A percentile compares a stretch with the other conserved stretches of the same genome.
phyloP scores from a whole-genome alignment of 2,329 filamentous ascomycete species.

The Scorias spongiosa region DNA sequence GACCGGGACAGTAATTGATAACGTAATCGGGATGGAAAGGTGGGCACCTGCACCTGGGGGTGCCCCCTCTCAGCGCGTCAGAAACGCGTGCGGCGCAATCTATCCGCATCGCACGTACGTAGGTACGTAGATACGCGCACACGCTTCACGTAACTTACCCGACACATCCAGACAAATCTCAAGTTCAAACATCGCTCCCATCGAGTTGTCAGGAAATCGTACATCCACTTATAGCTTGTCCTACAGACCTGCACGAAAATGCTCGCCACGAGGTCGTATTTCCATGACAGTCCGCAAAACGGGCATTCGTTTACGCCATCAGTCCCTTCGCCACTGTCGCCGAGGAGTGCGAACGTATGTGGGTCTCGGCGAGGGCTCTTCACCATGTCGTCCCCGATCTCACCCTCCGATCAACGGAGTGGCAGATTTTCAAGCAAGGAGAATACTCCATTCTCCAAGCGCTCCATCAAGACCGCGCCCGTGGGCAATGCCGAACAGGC shows the following conservation, averaged over 20 bases:
- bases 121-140: no score
- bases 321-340: slow-evolving; percentile 29
- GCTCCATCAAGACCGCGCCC: slow-evolving; percentile 47
- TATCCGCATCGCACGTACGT: no score
- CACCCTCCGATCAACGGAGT: not conserved
- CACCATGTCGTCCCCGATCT: slow-evolving; percentile 4
- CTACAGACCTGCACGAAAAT: not conserved
- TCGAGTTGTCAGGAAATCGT: no score
- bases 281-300: not conserved
- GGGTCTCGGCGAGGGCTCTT: slow-evolving; percentile 7
- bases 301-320: slow-evolving; percentile 10
- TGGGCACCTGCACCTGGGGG: no score
- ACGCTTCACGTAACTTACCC: no score
- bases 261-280: not conserved
- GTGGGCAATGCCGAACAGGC: slow-evolving; percentile 44
- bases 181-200: no score
- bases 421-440: not conserved
- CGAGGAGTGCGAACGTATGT: slow-evolving; percentile 26
- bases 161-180: no score
- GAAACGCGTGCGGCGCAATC: no score
- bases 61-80: no score
- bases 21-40: no score
- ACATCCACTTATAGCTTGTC: no score
- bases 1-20: no score
- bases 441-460: slow-evolving; percentile 30